Conservation (phyloP, 768 basidiomycete genomes). For the Amanita phalloides region DNA sequence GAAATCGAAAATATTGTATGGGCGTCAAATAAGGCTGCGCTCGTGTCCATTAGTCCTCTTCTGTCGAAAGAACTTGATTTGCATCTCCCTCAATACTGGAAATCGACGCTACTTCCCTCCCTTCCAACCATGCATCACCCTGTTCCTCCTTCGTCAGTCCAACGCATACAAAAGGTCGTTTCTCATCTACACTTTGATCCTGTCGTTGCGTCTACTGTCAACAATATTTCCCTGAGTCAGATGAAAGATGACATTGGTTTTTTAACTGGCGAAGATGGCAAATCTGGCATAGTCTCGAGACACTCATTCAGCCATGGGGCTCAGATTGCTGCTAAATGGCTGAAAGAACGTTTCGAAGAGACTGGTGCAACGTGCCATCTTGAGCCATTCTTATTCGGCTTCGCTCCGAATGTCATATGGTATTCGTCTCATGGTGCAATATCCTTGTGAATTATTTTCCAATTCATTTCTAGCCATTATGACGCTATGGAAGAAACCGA, state of each 20-base stretch:
- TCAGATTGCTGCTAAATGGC: slow-evolving; percentile 56
- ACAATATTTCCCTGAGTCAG: slow-evolving; percentile 53
- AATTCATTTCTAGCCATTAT: slow-evolving; percentile 38
- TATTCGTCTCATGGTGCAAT: slow-evolving; percentile 19
- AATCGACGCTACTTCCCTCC: slow-evolving; percentile 48
- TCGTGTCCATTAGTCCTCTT: slow-evolving; percentile 36
- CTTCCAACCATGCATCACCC: slow-evolving; percentile 37
- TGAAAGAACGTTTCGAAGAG: slow-evolving; percentile 61
- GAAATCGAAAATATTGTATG: slow-evolving; percentile 10
- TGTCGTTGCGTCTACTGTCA: slow-evolving; percentile 53
- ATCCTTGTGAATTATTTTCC: background rate
- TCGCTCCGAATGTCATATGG: slow-evolving; percentile 86
- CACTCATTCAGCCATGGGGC: slow-evolving; percentile 74
- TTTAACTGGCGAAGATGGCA: slow-evolving; percentile 76
- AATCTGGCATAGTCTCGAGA: slow-evolving; percentile 64
- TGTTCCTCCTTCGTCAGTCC: slow-evolving; percentile 44
- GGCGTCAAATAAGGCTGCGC: slow-evolving; percentile 24
- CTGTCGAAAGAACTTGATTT: slow-evolving; percentile 41
- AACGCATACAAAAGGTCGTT: slow-evolving; percentile 49
- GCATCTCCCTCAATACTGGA: slow-evolving; percentile 66
- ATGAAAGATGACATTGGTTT: slow-evolving; percentile 67
- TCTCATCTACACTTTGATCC: slow-evolving; percentile 56
- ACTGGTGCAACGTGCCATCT: slow-evolving; percentile 70
- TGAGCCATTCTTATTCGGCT: slow-evolving; percentile 54
- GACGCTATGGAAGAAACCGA: slow-evolving; percentile 40